Evolutionary conservation across 352 stramenopile genomes (phyloP), one percentile per base, ranked within the genome.

Genomic region (Phytopythium cucurbitacearum): DNA sequence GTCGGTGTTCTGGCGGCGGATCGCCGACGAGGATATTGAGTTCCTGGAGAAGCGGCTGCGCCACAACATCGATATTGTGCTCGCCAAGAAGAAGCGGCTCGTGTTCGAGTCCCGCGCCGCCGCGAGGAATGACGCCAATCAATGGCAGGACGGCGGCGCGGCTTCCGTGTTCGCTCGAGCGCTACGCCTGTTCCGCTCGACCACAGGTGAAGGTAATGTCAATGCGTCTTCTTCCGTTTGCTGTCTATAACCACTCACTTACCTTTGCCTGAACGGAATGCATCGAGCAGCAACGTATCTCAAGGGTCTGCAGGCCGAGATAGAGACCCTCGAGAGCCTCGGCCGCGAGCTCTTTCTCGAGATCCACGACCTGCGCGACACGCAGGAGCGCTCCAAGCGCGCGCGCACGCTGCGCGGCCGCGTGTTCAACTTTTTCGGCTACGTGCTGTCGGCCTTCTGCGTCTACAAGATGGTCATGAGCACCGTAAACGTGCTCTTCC

Each of bases 401-500:
- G 80, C 80, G 5, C 59, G 58, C 1, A 92, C 79, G n/a, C 53
- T 90, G 10, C 79, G 77, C 8, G 83, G 83, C 0, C 78, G 83
- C 7, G 44, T 91, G n/a, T 87, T 91, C 62, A 93, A 93, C 53
- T 68, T 85, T 13, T 90, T 91, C 38, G 83, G 80, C 16, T 91
- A 91, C 54, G 59, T 85, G 12, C 67, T 93, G 47, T 91, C 78
- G 43, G 76, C 56, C 7, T 91, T 93, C 49, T 93, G 83, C 43
- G 64, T 93, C 45, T 93, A 93, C 72, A 93, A 93, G 52, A 93
- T 91, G 83, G 48, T 88, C 36, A 91, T 91, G 80, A 91, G 80
- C 65, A 91, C 79, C 0, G 59, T 89, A 33, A 94, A 94, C 57
- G 80, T 91, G 35, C 69, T 88, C 6, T 91, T 94, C 43, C 70